Evolutionary conservation across 202 grass and related monocot genomes (phyloP).

Genomic region (Panicum hallii): DNA sequence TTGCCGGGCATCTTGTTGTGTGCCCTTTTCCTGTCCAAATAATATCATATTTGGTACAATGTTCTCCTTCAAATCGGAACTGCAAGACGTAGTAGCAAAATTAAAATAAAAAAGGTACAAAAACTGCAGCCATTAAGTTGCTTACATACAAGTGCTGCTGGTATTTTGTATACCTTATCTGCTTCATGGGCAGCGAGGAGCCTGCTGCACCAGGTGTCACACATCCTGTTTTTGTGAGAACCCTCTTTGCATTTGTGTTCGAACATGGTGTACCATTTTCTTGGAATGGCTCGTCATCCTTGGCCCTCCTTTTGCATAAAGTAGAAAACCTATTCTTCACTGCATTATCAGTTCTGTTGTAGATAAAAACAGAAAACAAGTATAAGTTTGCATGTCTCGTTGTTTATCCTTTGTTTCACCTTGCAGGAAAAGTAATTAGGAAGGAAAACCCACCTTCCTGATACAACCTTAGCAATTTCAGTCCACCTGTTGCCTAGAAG

Average conservation of each 20-base stretch:
- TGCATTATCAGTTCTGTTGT: conserved; percentile 88
- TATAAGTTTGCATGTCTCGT: conserved; percentile 5
- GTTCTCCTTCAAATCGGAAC: conserved; percentile 60
- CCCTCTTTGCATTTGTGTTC: conserved; percentile 63
- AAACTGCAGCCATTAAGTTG: neutral
- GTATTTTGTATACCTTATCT: conserved; percentile 64
- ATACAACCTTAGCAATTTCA: conserved; percentile 95
- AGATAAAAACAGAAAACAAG: conserved; percentile 32
- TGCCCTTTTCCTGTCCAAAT: conserved; percentile 48
- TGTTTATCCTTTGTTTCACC: neutral
- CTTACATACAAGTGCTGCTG: neutral
- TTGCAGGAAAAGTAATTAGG: conserved; percentile 17
- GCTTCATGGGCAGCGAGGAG: conserved; percentile 62
- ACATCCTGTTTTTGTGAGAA: conserved; percentile 55
- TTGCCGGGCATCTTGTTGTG: conserved; percentile 46
- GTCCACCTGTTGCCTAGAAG: conserved; percentile 96
- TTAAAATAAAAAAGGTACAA: neutral
- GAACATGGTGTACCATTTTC: conserved; percentile 68
- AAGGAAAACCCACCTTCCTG: conserved; percentile 72
- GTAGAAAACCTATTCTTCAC: conserved; percentile 97
- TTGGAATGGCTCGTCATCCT: conserved; percentile 63
- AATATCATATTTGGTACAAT: conserved; percentile 37
- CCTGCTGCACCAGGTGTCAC: conserved; percentile 45
- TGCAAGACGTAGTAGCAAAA: conserved; percentile 45
- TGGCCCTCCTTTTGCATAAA: conserved; percentile 85